These are phyloP conservation scores for Nemania diffusa DNA, from an alignment of 2,329 filamentous ascomycete genomes.

Conservation along the genomic window DNA sequence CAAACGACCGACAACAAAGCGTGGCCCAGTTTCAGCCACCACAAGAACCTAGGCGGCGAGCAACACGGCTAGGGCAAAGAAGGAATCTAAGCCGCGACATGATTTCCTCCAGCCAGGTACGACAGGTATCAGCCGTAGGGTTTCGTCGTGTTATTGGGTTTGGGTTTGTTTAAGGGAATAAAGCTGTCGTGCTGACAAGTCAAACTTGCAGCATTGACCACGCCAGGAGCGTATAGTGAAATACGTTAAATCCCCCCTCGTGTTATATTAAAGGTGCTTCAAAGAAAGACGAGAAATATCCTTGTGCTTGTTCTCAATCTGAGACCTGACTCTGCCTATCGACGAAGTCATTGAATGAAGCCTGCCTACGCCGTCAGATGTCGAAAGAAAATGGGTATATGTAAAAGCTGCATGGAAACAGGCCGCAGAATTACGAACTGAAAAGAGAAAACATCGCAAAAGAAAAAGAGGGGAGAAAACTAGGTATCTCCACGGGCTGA, in stretches of 20 bases:
- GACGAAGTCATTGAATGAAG: conserved; percentile 5
- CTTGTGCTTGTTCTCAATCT: neutral
- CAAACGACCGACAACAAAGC: neutral
- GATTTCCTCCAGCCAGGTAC: neutral
- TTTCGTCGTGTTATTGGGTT: neutral
- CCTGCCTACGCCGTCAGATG: neutral
- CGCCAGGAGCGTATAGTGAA: neutral
- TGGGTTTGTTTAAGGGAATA: neutral
- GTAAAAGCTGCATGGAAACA: conserved; percentile 15
- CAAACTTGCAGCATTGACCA: neutral
- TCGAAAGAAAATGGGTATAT: conserved; percentile 33
- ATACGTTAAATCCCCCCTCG: neutral
- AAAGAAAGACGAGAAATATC: neutral
- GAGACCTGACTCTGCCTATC: neutral
- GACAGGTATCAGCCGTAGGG: neutral
- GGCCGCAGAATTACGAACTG: neutral
- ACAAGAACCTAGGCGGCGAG: neutral
- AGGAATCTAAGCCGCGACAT: neutral
- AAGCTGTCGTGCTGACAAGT: conserved; percentile 3
- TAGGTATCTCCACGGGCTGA: neutral
- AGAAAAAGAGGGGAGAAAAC: neutral
- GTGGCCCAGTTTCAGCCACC: neutral
- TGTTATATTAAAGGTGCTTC: neutral
- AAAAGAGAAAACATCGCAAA: conserved; percentile 1
- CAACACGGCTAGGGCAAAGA: neutral